Percentiles rank a stretch among this genome's conserved stretches.
These are phyloP conservation scores for Phytophthora podocarpi DNA, from an alignment of 352 stramenopile species.

Conservation along the genomic window DNA sequence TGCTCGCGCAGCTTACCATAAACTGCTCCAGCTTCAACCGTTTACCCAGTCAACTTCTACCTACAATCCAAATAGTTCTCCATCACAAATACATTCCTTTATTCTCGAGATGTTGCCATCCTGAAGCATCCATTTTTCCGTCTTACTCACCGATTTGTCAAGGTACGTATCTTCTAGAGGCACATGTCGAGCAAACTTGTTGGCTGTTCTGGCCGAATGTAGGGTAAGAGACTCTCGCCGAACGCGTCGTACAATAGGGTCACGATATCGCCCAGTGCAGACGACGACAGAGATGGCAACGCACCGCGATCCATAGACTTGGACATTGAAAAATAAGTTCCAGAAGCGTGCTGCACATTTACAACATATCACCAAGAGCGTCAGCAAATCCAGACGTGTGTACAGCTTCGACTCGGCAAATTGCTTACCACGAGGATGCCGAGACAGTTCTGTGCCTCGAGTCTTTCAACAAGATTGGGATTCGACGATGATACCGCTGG, in stretches of 20 bases:
- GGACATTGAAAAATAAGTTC: constrained; percentile 80
- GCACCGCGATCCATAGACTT: constrained; percentile 37
- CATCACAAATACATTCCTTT: constrained; percentile 17
- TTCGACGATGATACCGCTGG: constrained; percentile 77
- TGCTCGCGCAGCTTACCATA: background rate
- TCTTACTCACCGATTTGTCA: background rate
- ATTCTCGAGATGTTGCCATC: constrained; percentile 9
- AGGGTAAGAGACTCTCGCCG: constrained; percentile 78
- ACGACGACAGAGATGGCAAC: constrained; percentile 36
- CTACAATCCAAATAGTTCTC: background rate
- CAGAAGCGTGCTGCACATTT: constrained; percentile 65
- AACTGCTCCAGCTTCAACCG: background rate
- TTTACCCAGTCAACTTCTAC: background rate
- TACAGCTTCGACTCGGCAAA: background rate
- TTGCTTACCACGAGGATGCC: constrained; percentile 85
- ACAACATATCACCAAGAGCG: constrained; percentile 3
- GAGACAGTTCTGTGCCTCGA: constrained; percentile 86
- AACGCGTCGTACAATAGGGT: constrained; percentile 78
- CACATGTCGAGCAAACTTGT: constrained; percentile 54
- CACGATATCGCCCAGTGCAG: constrained; percentile 56
- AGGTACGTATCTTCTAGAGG: constrained; percentile 29
- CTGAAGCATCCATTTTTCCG: constrained; percentile 16
- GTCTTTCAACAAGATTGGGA: constrained; percentile 76
- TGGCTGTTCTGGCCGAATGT: constrained; percentile 60
- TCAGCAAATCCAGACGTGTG: background rate